Conservation (phyloP, 2,329 filamentous ascomycete genomes). For the Onygenales sp. region DNA sequence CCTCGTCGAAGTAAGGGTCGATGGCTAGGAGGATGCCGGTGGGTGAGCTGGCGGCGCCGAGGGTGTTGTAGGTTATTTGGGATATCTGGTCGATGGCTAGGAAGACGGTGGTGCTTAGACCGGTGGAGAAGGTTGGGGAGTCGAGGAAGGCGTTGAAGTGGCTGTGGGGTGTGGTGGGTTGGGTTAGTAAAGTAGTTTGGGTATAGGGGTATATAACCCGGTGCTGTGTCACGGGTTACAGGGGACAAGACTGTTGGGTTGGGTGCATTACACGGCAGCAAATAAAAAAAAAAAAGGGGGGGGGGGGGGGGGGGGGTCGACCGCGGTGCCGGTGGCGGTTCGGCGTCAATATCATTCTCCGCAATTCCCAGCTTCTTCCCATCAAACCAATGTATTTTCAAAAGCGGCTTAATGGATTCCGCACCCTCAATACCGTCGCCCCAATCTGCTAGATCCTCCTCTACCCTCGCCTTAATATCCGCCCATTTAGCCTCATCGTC, state of each 20-base stretch:
- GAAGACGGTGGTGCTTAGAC: constrained; percentile 6
- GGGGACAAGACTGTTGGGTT: not conserved
- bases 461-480: constrained; percentile 13
- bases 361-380: constrained; percentile 13
- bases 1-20: constrained; percentile 15
- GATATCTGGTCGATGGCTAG: constrained; percentile 12
- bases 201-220: not conserved
- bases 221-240: constrained; percentile 6
- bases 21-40: constrained; percentile 16
- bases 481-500: constrained; percentile 15
- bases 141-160: constrained; percentile 1
- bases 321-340: too few relatives aligned
- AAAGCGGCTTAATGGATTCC: constrained; percentile 11
- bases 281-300: not conserved
- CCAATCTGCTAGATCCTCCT: constrained; percentile 17
- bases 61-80: constrained; percentile 1
- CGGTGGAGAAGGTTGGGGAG: not conserved
- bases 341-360: constrained; percentile 10
- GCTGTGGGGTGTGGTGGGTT: not conserved
- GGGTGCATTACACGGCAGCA: not conserved
- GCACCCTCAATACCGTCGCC: constrained; percentile 14
- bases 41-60: constrained; percentile 12
- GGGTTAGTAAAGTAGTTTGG: too few relatives aligned
- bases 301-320: too few relatives aligned
- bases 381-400: constrained; percentile 20